These are phyloP conservation scores for Fusarium tjaetaba DNA, from an alignment of 2,329 filamentous ascomycete genomes.

Conservation along the genomic window DNA sequence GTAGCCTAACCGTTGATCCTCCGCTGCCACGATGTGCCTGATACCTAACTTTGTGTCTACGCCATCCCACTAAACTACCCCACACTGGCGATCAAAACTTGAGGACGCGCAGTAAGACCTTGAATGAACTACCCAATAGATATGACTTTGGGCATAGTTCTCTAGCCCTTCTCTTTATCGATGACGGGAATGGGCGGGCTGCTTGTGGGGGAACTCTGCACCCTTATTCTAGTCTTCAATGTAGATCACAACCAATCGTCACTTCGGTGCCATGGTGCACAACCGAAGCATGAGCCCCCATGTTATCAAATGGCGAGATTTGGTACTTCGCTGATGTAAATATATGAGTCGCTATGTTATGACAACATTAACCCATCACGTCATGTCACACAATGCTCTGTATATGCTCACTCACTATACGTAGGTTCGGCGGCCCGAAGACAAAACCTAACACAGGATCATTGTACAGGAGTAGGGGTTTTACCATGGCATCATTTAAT, in stretches of 20 bases:
- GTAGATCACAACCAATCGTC: conserved; percentile 21
- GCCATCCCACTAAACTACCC: conserved; percentile 11
- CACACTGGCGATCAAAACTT: conserved; percentile 31
- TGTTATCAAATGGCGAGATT: conserved; percentile 1
- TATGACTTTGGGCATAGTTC: neutral
- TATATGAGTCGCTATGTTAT: neutral
- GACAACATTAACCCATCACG: conserved; percentile 6
- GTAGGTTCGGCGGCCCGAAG: neutral
- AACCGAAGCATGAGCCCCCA: neutral
- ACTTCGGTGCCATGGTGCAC: neutral
- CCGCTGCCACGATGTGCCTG: conserved; percentile 3
- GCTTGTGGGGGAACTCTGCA: neutral
- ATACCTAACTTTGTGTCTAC: conserved; percentile 10
- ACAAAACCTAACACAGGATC: neutral
- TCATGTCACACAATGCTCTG: conserved; percentile 21
- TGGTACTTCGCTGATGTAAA: conserved; percentile 7
- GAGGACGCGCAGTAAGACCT: conserved; percentile 24
- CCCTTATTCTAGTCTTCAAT: conserved; percentile 5
- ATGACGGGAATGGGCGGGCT: neutral
- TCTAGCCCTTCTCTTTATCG: neutral
- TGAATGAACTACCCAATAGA: conserved; percentile 15
- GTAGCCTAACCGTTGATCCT: conserved; percentile 9
- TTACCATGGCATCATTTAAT: conserved; percentile 30
- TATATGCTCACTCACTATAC: conserved; percentile 23
- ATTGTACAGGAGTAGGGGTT: neutral